Conservation (phyloP, 1,284 basidiomycete genomes). For the Trichosporon sp. region DNA sequence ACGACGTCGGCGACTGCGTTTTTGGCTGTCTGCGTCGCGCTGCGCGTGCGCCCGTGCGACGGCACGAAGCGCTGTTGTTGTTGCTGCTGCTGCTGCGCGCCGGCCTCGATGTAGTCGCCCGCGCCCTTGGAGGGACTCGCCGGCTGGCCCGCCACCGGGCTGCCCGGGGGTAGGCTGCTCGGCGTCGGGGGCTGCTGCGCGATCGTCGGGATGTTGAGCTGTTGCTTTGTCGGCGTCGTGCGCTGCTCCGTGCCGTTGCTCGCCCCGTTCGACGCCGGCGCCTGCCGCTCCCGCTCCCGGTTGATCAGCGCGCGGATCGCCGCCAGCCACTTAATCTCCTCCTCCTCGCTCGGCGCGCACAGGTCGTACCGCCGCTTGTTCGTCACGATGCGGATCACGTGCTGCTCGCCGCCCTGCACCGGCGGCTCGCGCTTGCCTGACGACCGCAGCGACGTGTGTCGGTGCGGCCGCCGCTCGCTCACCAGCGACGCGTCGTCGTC, state of each 20-base stretch:
- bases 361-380: conserved; percentile 83
- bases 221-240: conserved; percentile 3
- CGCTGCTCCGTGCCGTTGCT: neutral
- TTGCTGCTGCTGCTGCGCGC: neutral
- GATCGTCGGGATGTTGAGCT: conserved; percentile 27
- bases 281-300: conserved; percentile 31
- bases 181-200: conserved; percentile 41
- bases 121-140: neutral
- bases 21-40: conserved; percentile 47
- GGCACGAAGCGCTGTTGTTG: conserved; percentile 20
- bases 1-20: conserved; percentile 47
- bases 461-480: neutral
- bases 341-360: conserved; percentile 93
- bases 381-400: conserved; percentile 93
- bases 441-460: neutral
- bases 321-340: conserved; percentile 97
- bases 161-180: neutral
- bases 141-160: neutral
- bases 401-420: conserved; percentile 35
- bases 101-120: neutral
- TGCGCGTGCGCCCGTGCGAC: conserved; percentile 23
- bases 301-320: conserved; percentile 81
- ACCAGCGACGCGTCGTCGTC: conserved; percentile 8
- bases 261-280: neutral
- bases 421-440: neutral